These are phyloP conservation scores for Oryza officinalis DNA, from an alignment of 176 grass and related monocot species.

Conservation along the genomic window DNA sequence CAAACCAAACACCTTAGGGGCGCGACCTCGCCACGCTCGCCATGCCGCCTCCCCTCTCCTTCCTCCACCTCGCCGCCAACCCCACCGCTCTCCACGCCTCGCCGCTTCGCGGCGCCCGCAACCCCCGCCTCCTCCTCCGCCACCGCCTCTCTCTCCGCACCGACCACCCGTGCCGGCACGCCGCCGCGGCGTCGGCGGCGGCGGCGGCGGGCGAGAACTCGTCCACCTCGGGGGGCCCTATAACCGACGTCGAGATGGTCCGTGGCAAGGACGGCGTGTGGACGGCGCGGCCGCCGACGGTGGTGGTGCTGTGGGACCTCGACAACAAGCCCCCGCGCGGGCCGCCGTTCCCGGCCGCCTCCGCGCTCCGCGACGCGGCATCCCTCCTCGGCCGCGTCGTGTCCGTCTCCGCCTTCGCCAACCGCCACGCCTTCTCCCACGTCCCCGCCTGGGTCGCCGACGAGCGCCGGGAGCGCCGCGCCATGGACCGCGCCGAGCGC, in stretches of 20 bases:
- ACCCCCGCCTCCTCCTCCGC: constrained; percentile 6
- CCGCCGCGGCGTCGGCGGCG: background rate
- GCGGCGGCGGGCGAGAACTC: constrained; percentile 38
- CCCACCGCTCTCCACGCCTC: background rate
- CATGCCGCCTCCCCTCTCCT: constrained; percentile 42
- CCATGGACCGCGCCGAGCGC: constrained; percentile 69
- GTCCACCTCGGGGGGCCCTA: background rate
- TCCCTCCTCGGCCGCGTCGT: constrained; percentile 76
- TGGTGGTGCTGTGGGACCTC: constrained; percentile 90
- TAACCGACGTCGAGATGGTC: constrained; percentile 60
- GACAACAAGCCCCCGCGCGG: constrained; percentile 94
- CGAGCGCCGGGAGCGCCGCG: constrained; percentile 66
- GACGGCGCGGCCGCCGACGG: constrained; percentile 59
- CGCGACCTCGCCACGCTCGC: constrained; percentile 16
- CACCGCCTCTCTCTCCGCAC: constrained; percentile 27
- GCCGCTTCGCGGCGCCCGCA: constrained; percentile 6
- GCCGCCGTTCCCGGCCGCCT: constrained; percentile 65
- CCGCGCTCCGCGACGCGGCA: constrained; percentile 55
- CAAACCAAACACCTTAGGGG: background rate
- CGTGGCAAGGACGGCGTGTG: constrained; percentile 55
- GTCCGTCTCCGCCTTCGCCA: constrained; percentile 85
- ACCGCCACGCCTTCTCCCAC: constrained; percentile 83
- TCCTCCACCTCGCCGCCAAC: constrained; percentile 39
- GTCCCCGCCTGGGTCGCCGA: constrained; percentile 69
- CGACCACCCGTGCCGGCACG: background rate